phyloP scores from a whole-genome alignment of 208 protist species.

The Leishmania tropica region DNA sequence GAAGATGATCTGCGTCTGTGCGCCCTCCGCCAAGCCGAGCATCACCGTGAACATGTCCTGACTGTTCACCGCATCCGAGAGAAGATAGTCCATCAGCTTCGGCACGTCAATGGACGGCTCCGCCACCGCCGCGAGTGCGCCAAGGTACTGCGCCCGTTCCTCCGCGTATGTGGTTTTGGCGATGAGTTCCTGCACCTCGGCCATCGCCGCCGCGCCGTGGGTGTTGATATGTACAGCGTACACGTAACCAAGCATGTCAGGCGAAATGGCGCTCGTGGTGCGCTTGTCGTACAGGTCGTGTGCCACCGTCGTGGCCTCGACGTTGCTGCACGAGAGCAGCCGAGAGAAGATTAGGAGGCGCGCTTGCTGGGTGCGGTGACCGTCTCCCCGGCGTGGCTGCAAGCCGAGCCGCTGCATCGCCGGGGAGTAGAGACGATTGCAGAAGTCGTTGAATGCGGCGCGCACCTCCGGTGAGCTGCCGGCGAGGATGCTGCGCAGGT shows the following conservation, averaged over 20 bases:
- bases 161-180: conserved; percentile 44
- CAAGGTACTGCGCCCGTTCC: conserved; percentile 59
- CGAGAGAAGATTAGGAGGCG: conserved; percentile 50
- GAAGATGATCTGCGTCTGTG: conserved; percentile 32
- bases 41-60: conserved; percentile 70
- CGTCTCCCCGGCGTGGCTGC: conserved; percentile 20
- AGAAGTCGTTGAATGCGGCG: conserved; percentile 54
- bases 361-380: conserved; percentile 47
- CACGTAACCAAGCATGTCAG: conserved; percentile 52
- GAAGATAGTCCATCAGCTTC: conserved; percentile 57
- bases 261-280: conserved; percentile 38
- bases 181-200: conserved; percentile 52
- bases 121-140: conserved; percentile 44
- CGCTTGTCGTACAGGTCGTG: conserved; percentile 46
- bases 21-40: conserved; percentile 36
- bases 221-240: conserved; percentile 46
- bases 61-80: conserved; percentile 67
- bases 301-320: conserved; percentile 35
- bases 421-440: conserved; percentile 48
- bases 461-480: conserved; percentile 33
- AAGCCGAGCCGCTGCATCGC: conserved; percentile 44
- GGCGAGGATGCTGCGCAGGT: conserved; percentile 51
- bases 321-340: conserved; percentile 41
- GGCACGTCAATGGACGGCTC: conserved; percentile 33
- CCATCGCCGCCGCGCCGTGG: conserved; percentile 41